Evolutionary conservation across 257 asterid genomes (phyloP).

Genomic region (Solanum ahanhuiri): DNA sequence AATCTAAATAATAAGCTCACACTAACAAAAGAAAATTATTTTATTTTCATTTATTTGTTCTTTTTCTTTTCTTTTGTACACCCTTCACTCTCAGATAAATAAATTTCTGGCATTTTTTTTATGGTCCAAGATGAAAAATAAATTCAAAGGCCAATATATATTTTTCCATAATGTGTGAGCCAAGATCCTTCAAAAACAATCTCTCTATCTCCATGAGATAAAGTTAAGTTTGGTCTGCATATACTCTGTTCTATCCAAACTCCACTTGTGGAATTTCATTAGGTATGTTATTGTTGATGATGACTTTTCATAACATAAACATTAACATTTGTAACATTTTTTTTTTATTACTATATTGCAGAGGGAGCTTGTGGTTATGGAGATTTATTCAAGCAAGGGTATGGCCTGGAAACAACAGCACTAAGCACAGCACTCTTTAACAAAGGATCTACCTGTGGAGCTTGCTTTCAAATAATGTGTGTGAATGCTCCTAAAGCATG

Average conservation of each 20-base stretch:
- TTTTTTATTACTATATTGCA: background rate
- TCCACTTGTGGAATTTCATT: too few species aligned
- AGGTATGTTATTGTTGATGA: too few species aligned
- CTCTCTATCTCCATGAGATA: too few species aligned
- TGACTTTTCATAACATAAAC: background rate
- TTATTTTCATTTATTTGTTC: too few species aligned
- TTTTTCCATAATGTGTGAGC: too few species aligned
- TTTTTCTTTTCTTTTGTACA: background rate
- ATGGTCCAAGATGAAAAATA: too few species aligned
- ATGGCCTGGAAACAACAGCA: slow-evolving; percentile 26
- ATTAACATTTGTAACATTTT: background rate
- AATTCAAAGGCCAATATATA: too few species aligned
- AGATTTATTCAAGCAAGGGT: slow-evolving; percentile 13
- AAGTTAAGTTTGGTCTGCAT: too few species aligned
- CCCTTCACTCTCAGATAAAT: too few species aligned
- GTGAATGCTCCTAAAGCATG: slow-evolving; percentile 8
- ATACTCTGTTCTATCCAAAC: background rate
- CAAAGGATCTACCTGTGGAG: slow-evolving; percentile 23
- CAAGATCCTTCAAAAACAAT: too few species aligned
- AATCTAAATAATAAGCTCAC: too few species aligned
- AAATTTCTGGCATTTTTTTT: too few species aligned
- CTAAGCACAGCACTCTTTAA: slow-evolving; percentile 31
- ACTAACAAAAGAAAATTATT: background rate
- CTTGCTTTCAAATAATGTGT: slow-evolving; percentile 36
- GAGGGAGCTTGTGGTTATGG: slow-evolving; percentile 43